These are phyloP conservation scores for Candida ovalis DNA, from an alignment of 805 yeast genomes.

Conservation along the genomic window DNA sequence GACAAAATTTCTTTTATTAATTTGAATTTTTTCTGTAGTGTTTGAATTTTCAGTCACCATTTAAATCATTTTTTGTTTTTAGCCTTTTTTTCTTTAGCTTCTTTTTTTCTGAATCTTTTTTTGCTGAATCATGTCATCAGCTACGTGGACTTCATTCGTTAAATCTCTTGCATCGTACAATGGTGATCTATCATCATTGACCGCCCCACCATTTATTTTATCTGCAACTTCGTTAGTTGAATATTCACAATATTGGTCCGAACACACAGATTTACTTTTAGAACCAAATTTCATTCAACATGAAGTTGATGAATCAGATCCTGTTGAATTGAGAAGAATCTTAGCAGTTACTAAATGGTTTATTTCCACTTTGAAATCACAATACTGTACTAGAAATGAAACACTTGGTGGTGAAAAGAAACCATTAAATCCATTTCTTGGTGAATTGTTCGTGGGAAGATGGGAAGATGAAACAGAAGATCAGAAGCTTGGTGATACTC, in stretches of 20 bases:
- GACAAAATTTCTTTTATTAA: too few relatives aligned
- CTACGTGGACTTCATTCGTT: conserved; percentile 85
- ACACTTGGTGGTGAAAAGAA: conserved; percentile 94
- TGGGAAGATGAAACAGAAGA: conserved; percentile 60
- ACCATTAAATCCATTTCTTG: conserved; percentile 93
- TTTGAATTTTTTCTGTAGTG: too few relatives aligned
- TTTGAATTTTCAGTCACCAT: not conserved
- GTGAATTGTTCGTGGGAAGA: conserved; percentile 89
- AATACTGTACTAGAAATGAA: conserved; percentile 90
- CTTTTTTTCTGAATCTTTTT: not conserved
- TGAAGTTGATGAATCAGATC: conserved; percentile 39
- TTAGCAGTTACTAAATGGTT: conserved; percentile 88
- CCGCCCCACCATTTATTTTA: conserved; percentile 96
- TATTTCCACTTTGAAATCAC: conserved; percentile 85
- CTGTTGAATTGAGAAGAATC: conserved; percentile 60
- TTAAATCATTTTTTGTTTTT: not conserved
- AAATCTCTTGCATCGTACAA: conserved; percentile 89
- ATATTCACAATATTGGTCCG: conserved; percentile 95
- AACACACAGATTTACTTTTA: conserved; percentile 78
- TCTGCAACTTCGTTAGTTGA: conserved; percentile 87
- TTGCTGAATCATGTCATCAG: conserved; percentile 22
- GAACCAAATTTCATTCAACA: conserved; percentile 55
- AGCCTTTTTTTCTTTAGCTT: not conserved
- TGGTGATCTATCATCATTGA: conserved; percentile 87
- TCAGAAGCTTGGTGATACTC: conserved; percentile 65